Evolutionary conservation across 2,329 filamentous ascomycete genomes (phyloP), one percentile per base, ranked within the genome.

Genomic region (Ophioceras dolichostomum): DNA sequence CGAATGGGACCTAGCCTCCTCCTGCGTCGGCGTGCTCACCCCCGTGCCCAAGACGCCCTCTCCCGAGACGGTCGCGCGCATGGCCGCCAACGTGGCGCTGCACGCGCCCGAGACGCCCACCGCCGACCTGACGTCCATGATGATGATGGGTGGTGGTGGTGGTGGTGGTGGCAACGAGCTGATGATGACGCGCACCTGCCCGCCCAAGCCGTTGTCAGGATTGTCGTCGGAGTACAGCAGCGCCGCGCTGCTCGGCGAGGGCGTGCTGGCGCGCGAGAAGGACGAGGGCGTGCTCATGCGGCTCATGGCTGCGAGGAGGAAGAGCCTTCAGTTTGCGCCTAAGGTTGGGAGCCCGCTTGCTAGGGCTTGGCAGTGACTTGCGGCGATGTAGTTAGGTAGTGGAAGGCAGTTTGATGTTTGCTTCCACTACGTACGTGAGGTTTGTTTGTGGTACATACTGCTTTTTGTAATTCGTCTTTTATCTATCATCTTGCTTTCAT

Each of bases 301-400:
- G 34, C 60, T 88, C 42, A 75, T 83, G 67, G 76, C 79, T 10
- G 82, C 81, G 1, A 67, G 82, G 42, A 68, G 83, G 42, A 86
- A 84, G 70, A 89, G 80, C 51, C 54, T 86, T 55, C 80, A 84
- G 51, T 86, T 79, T 61, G 80, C 80, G 22, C 83, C 83, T 21
- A 81, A 82, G 58, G 62, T 85, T 40, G 78, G 72, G 14, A 88
- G 83, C 55, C 83, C 83, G 2, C 59, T 88, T 47, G 69, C 74
- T 19, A 73, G 65, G 49, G 61, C 67, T 19, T 76, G 71, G 72
- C 35, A 18, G 4, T 37, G 35, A 37, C n/a, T n/a, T n/a, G n/a
- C n/a, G n/a, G n/a, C n/a, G n/a, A n/a, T n/a, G n/a, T n/a, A n/a
- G n/a, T n/a, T n/a, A n/a, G n/a, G n/a, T n/a, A n/a, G n/a, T n/a